Evolutionary conservation across 2,329 filamentous ascomycete species (phyloP).

Genomic region (Colletotrichum tanaceti): DNA sequence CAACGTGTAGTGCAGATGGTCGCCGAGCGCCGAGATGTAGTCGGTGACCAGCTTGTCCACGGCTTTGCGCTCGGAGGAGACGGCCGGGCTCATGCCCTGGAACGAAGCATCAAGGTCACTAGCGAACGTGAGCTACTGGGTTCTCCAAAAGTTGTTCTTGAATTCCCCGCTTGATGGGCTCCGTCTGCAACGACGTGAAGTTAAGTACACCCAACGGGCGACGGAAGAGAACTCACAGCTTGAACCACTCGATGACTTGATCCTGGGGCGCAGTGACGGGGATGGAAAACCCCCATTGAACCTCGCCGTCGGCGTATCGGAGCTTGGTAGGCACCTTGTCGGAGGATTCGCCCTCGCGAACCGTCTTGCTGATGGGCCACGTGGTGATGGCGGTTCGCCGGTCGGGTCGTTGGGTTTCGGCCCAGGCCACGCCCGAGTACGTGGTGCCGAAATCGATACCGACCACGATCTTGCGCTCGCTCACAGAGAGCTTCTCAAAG

Average conservation of each 20-base stretch:
- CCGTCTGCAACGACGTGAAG: too few relatives aligned
- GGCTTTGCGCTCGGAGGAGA: conserved; percentile 46
- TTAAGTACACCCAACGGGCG: neutral
- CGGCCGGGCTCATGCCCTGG: conserved; percentile 48
- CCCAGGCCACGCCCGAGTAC: conserved; percentile 66
- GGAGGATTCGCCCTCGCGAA: conserved; percentile 51
- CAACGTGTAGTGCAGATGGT: conserved; percentile 60
- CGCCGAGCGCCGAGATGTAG: conserved; percentile 61
- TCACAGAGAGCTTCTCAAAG: conserved; percentile 50
- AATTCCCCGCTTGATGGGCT: too few relatives aligned
- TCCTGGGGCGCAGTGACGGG: conserved; percentile 53
- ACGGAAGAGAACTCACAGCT: conserved; percentile 54
- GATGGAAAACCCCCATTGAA: conserved; percentile 64
- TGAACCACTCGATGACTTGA: conserved; percentile 61
- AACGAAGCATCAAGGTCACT: conserved; percentile 54
- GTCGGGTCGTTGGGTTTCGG: conserved; percentile 56
- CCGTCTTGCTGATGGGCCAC: conserved; percentile 57
- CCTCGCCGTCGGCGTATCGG: conserved; percentile 53
- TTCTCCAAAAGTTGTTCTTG: too few relatives aligned
- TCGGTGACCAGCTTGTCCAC: conserved; percentile 58
- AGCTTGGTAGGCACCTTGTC: conserved; percentile 64
- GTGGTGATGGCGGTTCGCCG: conserved; percentile 56
- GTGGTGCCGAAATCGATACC: conserved; percentile 69
- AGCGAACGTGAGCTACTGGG: neutral
- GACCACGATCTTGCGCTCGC: conserved; percentile 59